Conservation (phyloP, 2,329 filamentous ascomycete species). For the Epichloe bromicola region DNA sequence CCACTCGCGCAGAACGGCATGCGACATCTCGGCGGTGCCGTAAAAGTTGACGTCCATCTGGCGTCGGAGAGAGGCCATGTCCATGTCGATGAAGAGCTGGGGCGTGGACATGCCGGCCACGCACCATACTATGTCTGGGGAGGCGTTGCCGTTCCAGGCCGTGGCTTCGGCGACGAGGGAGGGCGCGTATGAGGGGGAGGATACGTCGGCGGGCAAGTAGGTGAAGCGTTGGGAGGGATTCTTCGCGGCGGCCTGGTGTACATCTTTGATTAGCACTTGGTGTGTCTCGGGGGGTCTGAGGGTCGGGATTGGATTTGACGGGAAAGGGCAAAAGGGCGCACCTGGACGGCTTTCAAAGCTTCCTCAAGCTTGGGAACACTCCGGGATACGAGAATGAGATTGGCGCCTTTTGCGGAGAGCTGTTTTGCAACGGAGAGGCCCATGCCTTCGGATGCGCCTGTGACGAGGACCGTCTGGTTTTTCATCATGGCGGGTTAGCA, state of each 20-base stretch:
- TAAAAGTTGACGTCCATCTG: conserved; percentile 92
- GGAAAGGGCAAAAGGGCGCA: conserved; percentile 18
- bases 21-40: conserved; percentile 73
- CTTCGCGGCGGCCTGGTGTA: conserved; percentile 48
- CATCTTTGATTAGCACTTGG: conserved; percentile 5
- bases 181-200: conserved; percentile 54
- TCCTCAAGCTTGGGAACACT: conserved; percentile 60
- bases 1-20: conserved; percentile 67
- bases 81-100: conserved; percentile 63
- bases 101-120: conserved; percentile 66
- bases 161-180: conserved; percentile 59
- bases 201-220: conserved; percentile 73
- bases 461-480: conserved; percentile 68
- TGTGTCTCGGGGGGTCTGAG: too few relatives aligned
- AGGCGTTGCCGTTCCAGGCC: conserved; percentile 59
- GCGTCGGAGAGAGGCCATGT: conserved; percentile 49
- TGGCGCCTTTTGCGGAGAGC: conserved; percentile 72
- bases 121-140: conserved; percentile 85
- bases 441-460: conserved; percentile 88
- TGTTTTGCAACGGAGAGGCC: conserved; percentile 62
- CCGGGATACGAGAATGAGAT: conserved; percentile 74
- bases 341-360: conserved; percentile 53
- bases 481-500: not conserved
- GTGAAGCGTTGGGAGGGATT: conserved; percentile 64
- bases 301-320: not conserved